A percentile compares a stretch with the other conserved stretches of the same genome.
Conservation (phyloP, 2,329 filamentous ascomycete genomes). For the Truncatella angustata region DNA sequence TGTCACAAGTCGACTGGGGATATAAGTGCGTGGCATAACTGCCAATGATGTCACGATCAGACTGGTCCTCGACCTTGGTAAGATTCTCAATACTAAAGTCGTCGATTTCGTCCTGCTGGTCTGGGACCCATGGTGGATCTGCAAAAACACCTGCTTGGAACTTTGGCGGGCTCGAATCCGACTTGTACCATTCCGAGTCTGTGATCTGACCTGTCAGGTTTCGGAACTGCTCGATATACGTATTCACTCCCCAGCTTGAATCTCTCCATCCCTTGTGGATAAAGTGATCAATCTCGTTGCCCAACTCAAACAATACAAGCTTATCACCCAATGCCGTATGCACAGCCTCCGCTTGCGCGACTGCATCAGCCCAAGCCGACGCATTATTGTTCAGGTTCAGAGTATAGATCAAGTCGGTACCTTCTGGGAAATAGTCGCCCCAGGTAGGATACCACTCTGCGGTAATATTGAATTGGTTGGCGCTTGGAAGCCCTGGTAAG, state of each 20-base stretch:
- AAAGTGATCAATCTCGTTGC: conserved; percentile 36
- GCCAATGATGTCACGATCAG: conserved; percentile 30
- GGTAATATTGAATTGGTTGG: conserved; percentile 29
- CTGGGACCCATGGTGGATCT: conserved; percentile 33
- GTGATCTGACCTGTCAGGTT: conserved; percentile 30
- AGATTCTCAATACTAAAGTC: conserved; percentile 33
- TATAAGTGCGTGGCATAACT: conserved; percentile 34
- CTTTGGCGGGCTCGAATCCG: conserved; percentile 19
- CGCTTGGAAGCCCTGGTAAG: conserved; percentile 20
- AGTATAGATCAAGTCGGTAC: conserved; percentile 30
- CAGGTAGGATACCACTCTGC: conserved; percentile 30
- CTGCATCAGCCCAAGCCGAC: conserved; percentile 26
- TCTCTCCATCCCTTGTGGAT: conserved; percentile 32
- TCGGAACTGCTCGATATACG: conserved; percentile 31
- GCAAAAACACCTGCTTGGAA: conserved; percentile 33
- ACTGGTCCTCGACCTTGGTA: conserved; percentile 23
- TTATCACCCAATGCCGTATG: conserved; percentile 25
- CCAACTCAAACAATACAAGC: conserved; percentile 31
- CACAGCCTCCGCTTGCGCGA: conserved; percentile 26
- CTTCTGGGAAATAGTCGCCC: conserved; percentile 29
- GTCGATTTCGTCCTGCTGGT: conserved; percentile 34
- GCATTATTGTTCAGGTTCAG: conserved; percentile 31
- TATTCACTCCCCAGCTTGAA: conserved; percentile 24
- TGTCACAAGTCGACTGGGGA: conserved; percentile 34
- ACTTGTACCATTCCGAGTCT: conserved; percentile 27